Percentiles rank a stretch among this genome's conserved stretches.
Evolutionary conservation across 148 eudicot species (phyloP).

Genomic region (Rhododendron ferrugineum): DNA sequence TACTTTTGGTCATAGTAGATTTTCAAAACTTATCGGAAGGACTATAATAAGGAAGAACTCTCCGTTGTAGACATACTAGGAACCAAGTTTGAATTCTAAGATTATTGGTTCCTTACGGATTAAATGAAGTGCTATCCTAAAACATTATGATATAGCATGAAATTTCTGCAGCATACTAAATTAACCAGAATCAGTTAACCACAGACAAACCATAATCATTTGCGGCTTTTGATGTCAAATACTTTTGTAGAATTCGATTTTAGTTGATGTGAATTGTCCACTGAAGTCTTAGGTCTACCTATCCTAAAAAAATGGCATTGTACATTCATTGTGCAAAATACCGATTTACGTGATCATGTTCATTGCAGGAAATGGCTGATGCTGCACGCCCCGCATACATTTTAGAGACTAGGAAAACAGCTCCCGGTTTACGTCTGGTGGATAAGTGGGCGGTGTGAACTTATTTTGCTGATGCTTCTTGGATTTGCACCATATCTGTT

Average conservation of each 20-base stretch:
- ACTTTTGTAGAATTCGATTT: neutral
- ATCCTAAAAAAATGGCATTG: neutral
- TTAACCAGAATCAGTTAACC: neutral
- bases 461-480: constrained; percentile 13
- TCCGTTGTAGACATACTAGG: neutral
- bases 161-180: neutral
- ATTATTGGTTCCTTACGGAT: neutral
- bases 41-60: neutral
- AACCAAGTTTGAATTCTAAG: neutral
- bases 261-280: neutral
- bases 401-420: constrained; percentile 93
- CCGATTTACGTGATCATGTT: neutral
- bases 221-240: neutral
- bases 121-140: neutral
- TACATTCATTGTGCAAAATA: neutral
- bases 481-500: neutral
- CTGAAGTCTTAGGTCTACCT: neutral
- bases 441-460: constrained; percentile 95
- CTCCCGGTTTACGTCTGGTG: constrained; percentile 91
- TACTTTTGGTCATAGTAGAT: neutral
- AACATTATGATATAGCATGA: neutral
- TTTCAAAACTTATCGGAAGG: neutral
- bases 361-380: constrained; percentile 76
- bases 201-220: neutral
- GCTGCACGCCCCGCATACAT: constrained; percentile 84